A percentile compares a stretch with the other conserved stretches of the same genome.
These are phyloP conservation scores for Tremellales sp. DNA, from an alignment of 1,284 basidiomycete species.

Conservation along the genomic window DNA sequence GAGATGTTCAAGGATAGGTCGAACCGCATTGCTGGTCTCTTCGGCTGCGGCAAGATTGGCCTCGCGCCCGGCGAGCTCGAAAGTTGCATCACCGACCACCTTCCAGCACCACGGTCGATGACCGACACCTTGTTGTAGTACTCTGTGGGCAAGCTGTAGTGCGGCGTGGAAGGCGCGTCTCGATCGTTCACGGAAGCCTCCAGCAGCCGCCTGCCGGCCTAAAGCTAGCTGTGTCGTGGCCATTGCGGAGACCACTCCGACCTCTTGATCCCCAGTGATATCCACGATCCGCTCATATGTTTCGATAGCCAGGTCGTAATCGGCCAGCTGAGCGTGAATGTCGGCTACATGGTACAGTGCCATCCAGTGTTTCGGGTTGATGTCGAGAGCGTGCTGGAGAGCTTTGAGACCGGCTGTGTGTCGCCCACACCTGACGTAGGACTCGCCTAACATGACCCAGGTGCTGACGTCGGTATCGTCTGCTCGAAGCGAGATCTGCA, in stretches of 20 bases:
- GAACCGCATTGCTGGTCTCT: conserved; percentile 26
- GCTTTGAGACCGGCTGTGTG: conserved; percentile 88
- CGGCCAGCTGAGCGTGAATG: conserved; percentile 74
- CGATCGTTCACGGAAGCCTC: conserved; percentile 70
- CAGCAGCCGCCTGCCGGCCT: conserved; percentile 61
- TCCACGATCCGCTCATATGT: conserved; percentile 62
- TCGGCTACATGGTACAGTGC: conserved; percentile 80
- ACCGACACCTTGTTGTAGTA: conserved; percentile 55
- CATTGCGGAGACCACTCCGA: conserved; percentile 69
- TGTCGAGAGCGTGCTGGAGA: conserved; percentile 66
- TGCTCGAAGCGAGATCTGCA: conserved; percentile 83
- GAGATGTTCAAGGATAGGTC: conserved; percentile 36
- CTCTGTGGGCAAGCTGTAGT: conserved; percentile 57
- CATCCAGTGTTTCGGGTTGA: conserved; percentile 74
- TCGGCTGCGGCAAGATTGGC: conserved; percentile 34
- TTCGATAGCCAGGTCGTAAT: conserved; percentile 68
- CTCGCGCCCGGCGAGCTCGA: conserved; percentile 56
- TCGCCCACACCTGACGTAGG: conserved; percentile 81
- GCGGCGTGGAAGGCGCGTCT: conserved; percentile 65
- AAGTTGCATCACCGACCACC: conserved; percentile 71
- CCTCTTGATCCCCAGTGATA: conserved; percentile 53
- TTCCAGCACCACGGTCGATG: conserved; percentile 83
- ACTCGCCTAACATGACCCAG: conserved; percentile 89
- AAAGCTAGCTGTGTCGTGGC: conserved; percentile 70
- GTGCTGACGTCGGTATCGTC: conserved; percentile 70